These are phyloP conservation scores for Fusarium anguioides DNA, from an alignment of 2,329 filamentous ascomycete genomes.

Conservation along the genomic window DNA sequence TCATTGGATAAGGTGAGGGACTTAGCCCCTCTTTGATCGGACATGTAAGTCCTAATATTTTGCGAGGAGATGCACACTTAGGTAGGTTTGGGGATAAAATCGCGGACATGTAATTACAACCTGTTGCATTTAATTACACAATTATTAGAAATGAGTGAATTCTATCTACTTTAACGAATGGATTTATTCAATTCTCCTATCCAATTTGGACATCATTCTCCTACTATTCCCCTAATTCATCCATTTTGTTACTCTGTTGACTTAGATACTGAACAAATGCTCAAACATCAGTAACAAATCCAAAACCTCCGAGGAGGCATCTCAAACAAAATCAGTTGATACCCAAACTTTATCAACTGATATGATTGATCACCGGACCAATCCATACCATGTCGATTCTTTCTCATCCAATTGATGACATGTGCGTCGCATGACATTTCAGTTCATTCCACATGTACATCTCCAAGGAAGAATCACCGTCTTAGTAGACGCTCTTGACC, in stretches of 20 bases:
- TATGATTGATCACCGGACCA: slow-evolving; percentile 20
- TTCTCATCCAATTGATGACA: not conserved
- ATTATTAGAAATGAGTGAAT: slow-evolving; percentile 6
- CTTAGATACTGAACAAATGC: not conserved
- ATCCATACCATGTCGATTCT: not conserved
- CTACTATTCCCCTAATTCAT: not conserved
- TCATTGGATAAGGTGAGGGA: slow-evolving; percentile 31
- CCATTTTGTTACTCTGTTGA: not conserved
- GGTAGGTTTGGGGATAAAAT: slow-evolving; percentile 26
- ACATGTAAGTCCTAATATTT: slow-evolving; percentile 35
- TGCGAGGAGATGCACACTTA: slow-evolving; percentile 4
- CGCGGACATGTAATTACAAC: slow-evolving; percentile 36
- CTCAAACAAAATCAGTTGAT: slow-evolving; percentile 13
- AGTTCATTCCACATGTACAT: slow-evolving; percentile 4
- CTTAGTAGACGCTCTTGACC: slow-evolving; percentile 31
- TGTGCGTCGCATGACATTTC: slow-evolving; percentile 13
- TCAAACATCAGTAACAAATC: not conserved
- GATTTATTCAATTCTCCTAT: not conserved
- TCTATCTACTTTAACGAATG: not conserved
- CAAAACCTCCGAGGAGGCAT: slow-evolving; percentile 19
- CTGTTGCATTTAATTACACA: not conserved
- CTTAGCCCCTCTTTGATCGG: slow-evolving; percentile 25
- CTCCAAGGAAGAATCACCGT: not conserved
- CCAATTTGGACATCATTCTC: not conserved
- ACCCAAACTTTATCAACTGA: slow-evolving; percentile 5